phyloP scores from a whole-genome alignment of 306 rosid genomes.

The Begonia masoniana region DNA sequence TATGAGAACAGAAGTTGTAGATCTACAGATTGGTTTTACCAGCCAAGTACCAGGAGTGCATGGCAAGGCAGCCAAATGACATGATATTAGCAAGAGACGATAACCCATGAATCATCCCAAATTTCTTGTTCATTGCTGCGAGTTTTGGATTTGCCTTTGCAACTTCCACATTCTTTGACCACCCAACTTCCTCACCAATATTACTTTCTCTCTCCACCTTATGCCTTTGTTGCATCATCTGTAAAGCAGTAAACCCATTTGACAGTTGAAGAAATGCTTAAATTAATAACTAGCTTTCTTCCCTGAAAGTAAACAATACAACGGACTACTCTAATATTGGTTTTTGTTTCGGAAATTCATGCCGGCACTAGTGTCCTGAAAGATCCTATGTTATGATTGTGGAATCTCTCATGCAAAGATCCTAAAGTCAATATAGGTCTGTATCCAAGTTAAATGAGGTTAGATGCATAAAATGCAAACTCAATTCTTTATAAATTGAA shows the following conservation, averaged over 20 bases:
- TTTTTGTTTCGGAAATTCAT: no score
- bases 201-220: slow-evolving; percentile 78
- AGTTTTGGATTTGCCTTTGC: slow-evolving; percentile 85
- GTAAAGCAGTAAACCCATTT: slow-evolving; percentile 15
- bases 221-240: slow-evolving; percentile 98
- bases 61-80: slow-evolving; percentile 86
- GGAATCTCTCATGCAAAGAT: no score
- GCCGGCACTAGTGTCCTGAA: no score
- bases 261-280: no score
- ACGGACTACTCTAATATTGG: no score
- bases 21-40: slow-evolving; percentile 63
- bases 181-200: slow-evolving; percentile 85
- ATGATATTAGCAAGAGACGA: slow-evolving; percentile 93
- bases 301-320: no score
- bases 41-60: slow-evolving; percentile 97
- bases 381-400: no score
- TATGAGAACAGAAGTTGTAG: slow-evolving; percentile 11
- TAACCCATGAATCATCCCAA: slow-evolving; percentile 96
- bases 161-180: slow-evolving; percentile 86
- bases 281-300: no score
- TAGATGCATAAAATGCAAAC: no score
- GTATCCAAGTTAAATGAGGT: no score
- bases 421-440: no score
- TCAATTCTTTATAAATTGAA: no score
- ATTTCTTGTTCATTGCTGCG: slow-evolving; percentile 91